Conservation (phyloP, 768 basidiomycete genomes). For the Cyclocybe aegerita region DNA sequence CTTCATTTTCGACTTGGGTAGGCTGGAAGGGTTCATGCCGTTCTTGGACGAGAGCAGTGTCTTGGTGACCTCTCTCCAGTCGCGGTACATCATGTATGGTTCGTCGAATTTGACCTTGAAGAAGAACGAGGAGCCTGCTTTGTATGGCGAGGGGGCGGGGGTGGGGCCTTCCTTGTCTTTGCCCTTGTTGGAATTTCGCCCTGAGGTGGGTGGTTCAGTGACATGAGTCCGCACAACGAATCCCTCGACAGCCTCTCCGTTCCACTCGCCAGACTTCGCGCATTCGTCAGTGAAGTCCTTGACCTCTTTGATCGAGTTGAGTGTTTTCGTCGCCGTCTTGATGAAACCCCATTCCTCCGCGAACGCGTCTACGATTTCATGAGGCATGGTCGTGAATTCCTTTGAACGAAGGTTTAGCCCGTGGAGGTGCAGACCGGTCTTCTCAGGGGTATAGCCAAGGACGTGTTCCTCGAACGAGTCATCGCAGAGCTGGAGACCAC, state of each 20-base stretch:
- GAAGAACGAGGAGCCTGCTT: slow-evolving; percentile 85
- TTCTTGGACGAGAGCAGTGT: slow-evolving; percentile 45
- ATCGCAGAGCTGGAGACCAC: slow-evolving; percentile 82
- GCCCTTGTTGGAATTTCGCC: slow-evolving; percentile 16
- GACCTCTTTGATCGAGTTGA: slow-evolving; percentile 67
- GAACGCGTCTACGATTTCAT: slow-evolving; percentile 68
- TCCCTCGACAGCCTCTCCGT: slow-evolving; percentile 85
- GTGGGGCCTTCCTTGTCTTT: slow-evolving; percentile 16
- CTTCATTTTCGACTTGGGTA: slow-evolving; percentile 69
- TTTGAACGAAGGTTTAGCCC: slow-evolving; percentile 76
- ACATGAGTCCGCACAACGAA: slow-evolving; percentile 89
- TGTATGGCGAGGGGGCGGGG: slow-evolving; percentile 58
- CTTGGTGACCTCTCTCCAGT: slow-evolving; percentile 95
- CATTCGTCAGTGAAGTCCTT: slow-evolving; percentile 69
- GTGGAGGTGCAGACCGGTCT: slow-evolving; percentile 90
- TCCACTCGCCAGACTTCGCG: slow-evolving; percentile 71
- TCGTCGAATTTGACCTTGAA: slow-evolving; percentile 99
- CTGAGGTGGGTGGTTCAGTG: slow-evolving; percentile 35
- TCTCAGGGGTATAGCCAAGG: slow-evolving; percentile 74
- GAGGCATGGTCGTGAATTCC: slow-evolving; percentile 70
- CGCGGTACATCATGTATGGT: slow-evolving; percentile 97
- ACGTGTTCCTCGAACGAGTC: slow-evolving; percentile 98
- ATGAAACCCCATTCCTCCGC: slow-evolving; percentile 93
- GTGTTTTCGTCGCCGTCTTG: slow-evolving; percentile 58
- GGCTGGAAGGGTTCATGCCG: slow-evolving; percentile 27